Conservation (phyloP, 352 stramenopile species). For the Plasmopara muralis region DNA sequence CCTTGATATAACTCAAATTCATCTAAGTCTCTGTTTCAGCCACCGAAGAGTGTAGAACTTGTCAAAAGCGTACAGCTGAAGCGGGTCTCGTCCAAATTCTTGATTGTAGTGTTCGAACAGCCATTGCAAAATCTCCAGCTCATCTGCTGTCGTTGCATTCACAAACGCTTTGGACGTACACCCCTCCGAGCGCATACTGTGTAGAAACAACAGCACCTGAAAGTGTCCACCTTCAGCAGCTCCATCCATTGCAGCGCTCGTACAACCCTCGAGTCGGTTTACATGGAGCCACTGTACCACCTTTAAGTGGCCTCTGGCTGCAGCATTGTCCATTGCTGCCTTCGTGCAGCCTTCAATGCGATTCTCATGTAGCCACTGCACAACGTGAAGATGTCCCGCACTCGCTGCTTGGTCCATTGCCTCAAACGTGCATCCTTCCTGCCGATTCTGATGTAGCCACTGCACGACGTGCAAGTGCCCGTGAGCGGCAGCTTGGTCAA, state of each 20-base stretch:
- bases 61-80: constrained; percentile 30
- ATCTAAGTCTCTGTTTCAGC: constrained; percentile 22
- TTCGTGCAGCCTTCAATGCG: constrained; percentile 25
- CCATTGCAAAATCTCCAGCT: constrained; percentile 33
- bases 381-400: constrained; percentile 25
- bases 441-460: constrained; percentile 26
- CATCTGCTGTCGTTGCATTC: constrained; percentile 26
- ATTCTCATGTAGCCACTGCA: constrained; percentile 30
- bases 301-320: constrained; percentile 19
- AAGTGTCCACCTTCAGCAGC: constrained; percentile 22
- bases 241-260: constrained; percentile 30
- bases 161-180: constrained; percentile 33
- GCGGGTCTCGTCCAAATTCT: constrained; percentile 21
- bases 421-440: constrained; percentile 19
- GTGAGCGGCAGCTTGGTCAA: constrained; percentile 27
- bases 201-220: constrained; percentile 34
- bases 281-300: constrained; percentile 29
- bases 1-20: too few species aligned
- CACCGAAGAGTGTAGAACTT: constrained; percentile 34
- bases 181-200: constrained; percentile 23
- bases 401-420: constrained; percentile 27
- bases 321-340: constrained; percentile 25
- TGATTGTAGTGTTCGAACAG: constrained; percentile 28
- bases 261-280: constrained; percentile 30
- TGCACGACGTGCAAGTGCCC: constrained; percentile 26